These are phyloP conservation scores for Fibroporia radiculosa DNA, from an alignment of 768 basidiomycete genomes.

Conservation along the genomic window DNA sequence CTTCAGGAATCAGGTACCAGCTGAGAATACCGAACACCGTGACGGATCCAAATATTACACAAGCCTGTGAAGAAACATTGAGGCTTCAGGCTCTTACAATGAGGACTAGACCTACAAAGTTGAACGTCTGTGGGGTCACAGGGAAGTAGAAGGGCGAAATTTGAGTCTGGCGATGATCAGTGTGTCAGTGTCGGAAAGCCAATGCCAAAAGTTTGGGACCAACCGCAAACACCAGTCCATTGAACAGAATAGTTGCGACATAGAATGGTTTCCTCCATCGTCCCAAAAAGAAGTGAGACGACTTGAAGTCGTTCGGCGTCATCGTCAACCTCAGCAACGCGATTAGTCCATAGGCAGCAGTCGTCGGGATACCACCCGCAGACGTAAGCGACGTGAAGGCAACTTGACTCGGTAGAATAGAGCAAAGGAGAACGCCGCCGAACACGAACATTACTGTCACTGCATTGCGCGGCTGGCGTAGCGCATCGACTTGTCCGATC, in stretches of 20 bases:
- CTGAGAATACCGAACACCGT: slow-evolving; percentile 70
- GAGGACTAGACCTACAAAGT: slow-evolving; percentile 54
- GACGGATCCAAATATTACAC: slow-evolving; percentile 71
- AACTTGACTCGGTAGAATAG: slow-evolving; percentile 83
- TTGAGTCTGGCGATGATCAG: slow-evolving; percentile 44
- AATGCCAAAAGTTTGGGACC: slow-evolving; percentile 15
- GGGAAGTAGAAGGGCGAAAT: slow-evolving; percentile 88
- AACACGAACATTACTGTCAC: slow-evolving; percentile 84
- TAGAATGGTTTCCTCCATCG: slow-evolving; percentile 63
- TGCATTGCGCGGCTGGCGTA: slow-evolving; percentile 76
- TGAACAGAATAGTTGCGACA: slow-evolving; percentile 59
- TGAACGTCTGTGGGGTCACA: slow-evolving; percentile 67
- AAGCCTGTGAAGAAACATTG: slow-evolving; percentile 36
- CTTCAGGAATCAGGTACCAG: slow-evolving; percentile 75
- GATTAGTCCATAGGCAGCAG: slow-evolving; percentile 83
- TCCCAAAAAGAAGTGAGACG: slow-evolving; percentile 69
- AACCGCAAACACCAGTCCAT: slow-evolving; percentile 66
- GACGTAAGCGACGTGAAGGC: slow-evolving; percentile 89
- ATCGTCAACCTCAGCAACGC: slow-evolving; percentile 66
- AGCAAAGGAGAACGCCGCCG: slow-evolving; percentile 68
- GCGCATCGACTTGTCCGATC: slow-evolving; percentile 67
- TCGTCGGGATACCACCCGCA: slow-evolving; percentile 79
- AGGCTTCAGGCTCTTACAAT: not conserved
- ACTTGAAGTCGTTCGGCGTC: slow-evolving; percentile 69
- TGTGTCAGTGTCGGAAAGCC: not conserved